A percentile compares a stretch with the other conserved stretches of the same genome.
Evolutionary conservation across 2,329 filamentous ascomycete species (phyloP).

Genomic region (Phyllosticta citrichinensis): DNA sequence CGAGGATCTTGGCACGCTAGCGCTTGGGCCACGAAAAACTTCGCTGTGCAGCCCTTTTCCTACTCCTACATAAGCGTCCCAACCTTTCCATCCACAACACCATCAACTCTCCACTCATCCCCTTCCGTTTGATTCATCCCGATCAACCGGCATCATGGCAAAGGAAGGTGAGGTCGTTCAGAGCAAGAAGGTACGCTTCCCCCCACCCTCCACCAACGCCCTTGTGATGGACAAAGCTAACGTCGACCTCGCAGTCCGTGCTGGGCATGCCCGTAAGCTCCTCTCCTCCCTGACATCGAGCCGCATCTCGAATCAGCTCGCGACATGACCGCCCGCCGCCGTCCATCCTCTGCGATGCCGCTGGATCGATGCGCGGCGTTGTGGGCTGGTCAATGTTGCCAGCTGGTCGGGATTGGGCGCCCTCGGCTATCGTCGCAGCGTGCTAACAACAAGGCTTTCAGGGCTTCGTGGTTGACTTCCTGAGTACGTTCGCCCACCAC

Average conservation of each 20-base stretch:
- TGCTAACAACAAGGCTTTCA: conserved; percentile 30
- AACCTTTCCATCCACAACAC: background rate
- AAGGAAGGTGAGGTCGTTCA: conserved; percentile 39
- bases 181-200: conserved; percentile 30
- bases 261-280: conserved; percentile 39
- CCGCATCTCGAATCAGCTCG: background rate
- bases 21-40: conserved; percentile 1
- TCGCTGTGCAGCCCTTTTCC: conserved; percentile 6
- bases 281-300: conserved; percentile 12
- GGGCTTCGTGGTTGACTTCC: conserved; percentile 96
- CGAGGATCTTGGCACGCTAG: background rate
- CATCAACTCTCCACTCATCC: conserved; percentile 21
- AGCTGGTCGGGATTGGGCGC: conserved; percentile 19
- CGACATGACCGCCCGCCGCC: background rate
- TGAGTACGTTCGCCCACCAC: conserved; percentile 63
- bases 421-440: conserved; percentile 1
- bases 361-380: conserved; percentile 8
- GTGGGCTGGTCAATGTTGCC: conserved; percentile 11
- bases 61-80: background rate
- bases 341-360: background rate
- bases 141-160: conserved; percentile 30
- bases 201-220: background rate
- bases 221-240: background rate
- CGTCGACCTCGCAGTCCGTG: conserved; percentile 27
- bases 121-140: conserved; percentile 26